These are phyloP conservation scores for Leucoagaricus sp. DNA, from an alignment of 1,284 basidiomycete species.

Conservation along the genomic window DNA sequence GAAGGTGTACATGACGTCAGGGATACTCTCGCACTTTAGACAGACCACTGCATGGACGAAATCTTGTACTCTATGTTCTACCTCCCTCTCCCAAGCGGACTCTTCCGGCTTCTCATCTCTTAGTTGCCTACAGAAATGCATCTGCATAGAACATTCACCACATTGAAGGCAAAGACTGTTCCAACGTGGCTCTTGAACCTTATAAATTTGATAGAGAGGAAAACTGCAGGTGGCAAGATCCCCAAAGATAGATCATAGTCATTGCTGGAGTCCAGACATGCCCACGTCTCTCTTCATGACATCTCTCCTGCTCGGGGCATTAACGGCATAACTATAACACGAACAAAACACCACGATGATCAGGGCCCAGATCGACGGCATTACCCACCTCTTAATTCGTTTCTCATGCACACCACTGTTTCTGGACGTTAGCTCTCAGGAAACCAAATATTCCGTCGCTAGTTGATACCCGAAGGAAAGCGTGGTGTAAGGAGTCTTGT, in stretches of 20 bases:
- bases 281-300: neutral
- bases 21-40: neutral
- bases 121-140: neutral
- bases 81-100: neutral
- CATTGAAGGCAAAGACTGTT: too few relatives aligned
- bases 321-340: neutral
- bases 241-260: neutral
- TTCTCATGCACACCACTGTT: constrained; percentile 7
- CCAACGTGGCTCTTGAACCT: too few relatives aligned
- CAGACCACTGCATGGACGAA: neutral
- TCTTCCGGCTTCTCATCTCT: neutral
- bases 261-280: neutral
- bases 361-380: constrained; percentile 14
- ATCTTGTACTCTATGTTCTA: constrained; percentile 9
- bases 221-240: too few relatives aligned
- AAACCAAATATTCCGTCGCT: neutral
- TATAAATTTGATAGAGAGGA: too few relatives aligned
- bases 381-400: constrained; percentile 6
- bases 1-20: neutral
- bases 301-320: neutral
- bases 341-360: constrained; percentile 9
- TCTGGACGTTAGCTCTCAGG: constrained; percentile 9
- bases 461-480: neutral
- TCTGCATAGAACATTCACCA: constrained; percentile 1
- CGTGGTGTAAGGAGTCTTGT: too few relatives aligned